phyloP scores from a whole-genome alignment of 495 filamentous ascomycete genomes.

The Penicillium canariense region DNA sequence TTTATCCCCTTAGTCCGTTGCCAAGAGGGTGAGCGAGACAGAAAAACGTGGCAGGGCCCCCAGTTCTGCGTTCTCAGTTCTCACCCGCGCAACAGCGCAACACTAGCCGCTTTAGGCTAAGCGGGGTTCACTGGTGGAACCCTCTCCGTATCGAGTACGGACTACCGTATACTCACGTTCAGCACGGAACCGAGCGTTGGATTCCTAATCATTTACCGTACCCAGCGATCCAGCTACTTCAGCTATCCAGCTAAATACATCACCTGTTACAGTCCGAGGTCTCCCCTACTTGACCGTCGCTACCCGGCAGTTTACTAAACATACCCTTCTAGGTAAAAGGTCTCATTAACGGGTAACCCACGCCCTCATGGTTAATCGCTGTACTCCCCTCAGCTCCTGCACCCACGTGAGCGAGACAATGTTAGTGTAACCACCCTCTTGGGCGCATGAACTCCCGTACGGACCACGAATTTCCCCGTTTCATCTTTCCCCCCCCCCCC shows the following conservation, averaged over 20 bases:
- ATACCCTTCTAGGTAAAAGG: too few species aligned
- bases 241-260: too few species aligned
- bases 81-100: neutral
- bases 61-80: too few species aligned
- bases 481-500: slow-evolving; percentile 6
- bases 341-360: too few species aligned
- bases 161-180: too few species aligned
- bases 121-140: neutral
- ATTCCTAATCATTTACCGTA: too few species aligned
- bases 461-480: slow-evolving; percentile 11
- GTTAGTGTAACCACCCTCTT: slow-evolving; percentile 22
- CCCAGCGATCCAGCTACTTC: too few species aligned
- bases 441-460: neutral
- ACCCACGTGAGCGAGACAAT: slow-evolving; percentile 19
- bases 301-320: too few species aligned
- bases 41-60: neutral
- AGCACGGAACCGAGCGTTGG: too few species aligned
- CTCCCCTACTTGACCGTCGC: too few species aligned
- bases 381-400: slow-evolving; percentile 5
- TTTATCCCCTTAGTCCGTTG: slow-evolving; percentile 32
- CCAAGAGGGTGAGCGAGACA: slow-evolving; percentile 16
- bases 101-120: neutral
- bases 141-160: too few species aligned
- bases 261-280: too few species aligned
- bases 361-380: neutral